Base-by-base conservation (phyloP, 1,139 yeast genomes). In the Taphrina confusa region DNA sequence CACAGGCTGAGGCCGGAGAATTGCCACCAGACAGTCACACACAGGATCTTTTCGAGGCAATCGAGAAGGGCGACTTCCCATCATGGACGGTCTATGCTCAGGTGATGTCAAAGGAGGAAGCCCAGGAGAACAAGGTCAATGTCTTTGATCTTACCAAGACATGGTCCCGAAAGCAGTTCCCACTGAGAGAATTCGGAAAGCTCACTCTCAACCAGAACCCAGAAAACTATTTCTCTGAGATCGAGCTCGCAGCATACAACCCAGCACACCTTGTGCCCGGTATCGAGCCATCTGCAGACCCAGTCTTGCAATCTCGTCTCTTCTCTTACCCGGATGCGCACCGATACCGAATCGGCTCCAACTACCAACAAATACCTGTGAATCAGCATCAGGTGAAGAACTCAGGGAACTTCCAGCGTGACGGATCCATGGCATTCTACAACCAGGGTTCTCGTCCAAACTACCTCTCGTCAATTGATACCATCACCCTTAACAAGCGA, bases 281-380 rank as follows among this genome's bases (percentile, higher is more conserved):
- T 68, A 82, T 85, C 80, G 89, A 85, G 74, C 81, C 95, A 57
- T 83, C 90, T 52, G 90, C 90, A 67, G 95, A 87, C 72, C 94
- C 95, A 55, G 95, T 87, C 54, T 78, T 87, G 73, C 95, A 87
- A 76, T 82, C 90, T 18, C 82, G 95, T 75, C 77, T 87, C 68
- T 87, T 87, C 75, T 85, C 95, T 37, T 87, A 87, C 76, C 83
- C 91, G 63, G 95, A 87, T 75, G 87, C 95, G 60, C 95, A 87
- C 64, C 72, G 78, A 47, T 81, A 83, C 75, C 78, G 87, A 70
- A 77, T 85, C 69, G 91, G 91, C 61, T 72, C 79, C 61, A 85
- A 85, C 77, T 85, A 82, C 75, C 78, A 81, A 64, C 87, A 83
- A 73, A 82, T 85, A 66, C 91, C 91, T 49, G 87, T 84, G 68